Evolutionary conservation across 2,329 filamentous ascomycete genomes (phyloP), one percentile per base, ranked within the genome.

Genomic region (Exophiala sp.): DNA sequence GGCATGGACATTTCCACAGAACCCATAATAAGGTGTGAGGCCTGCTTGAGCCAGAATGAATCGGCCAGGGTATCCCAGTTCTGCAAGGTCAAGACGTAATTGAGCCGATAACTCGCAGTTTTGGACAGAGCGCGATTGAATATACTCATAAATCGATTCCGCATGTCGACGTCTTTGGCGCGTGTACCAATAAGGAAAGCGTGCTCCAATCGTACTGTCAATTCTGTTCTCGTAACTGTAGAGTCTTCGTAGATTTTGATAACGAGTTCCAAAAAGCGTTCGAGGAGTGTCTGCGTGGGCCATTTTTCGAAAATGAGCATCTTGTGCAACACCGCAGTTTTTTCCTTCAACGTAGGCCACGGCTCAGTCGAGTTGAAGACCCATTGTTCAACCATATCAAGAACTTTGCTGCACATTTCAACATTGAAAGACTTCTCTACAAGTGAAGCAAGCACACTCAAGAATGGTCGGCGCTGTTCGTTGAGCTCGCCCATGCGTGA

Each of bases 171-270:
- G 68, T 99, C 92, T 63, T 91, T 86, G 2, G 92, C 92, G 64
- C 95, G 78, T 0, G 92, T 95, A 24, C 95, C 94, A 46, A 99
- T 94, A 60, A 99, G 79, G 79, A 99, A 99, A 4, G 94, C 94
- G 71, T 97, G 92, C 73, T 99, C 94, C 81, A 99, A 88, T 3
- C 95, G 85, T 8, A 99, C 95, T 0, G 94, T 97, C 49, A 99
- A 80, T 71, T 99, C 94, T 0, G 92, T 96, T 32, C 91, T 83
- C 1, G 91, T 91, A 59, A 99, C 94, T 72, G 95, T 96, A 0
- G 91, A 89, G 65, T 99, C 94, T 67, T 99, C 95, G 68, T 99
- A 99, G 55, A 99, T 96, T 45, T 91, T 86, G 63, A 99, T 95
- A 21, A 99, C 94, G 21, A 99, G 83, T 61, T 97, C 89, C 54